Conservation (phyloP, 2,329 filamentous ascomycete species). For the Calycina marina region DNA sequence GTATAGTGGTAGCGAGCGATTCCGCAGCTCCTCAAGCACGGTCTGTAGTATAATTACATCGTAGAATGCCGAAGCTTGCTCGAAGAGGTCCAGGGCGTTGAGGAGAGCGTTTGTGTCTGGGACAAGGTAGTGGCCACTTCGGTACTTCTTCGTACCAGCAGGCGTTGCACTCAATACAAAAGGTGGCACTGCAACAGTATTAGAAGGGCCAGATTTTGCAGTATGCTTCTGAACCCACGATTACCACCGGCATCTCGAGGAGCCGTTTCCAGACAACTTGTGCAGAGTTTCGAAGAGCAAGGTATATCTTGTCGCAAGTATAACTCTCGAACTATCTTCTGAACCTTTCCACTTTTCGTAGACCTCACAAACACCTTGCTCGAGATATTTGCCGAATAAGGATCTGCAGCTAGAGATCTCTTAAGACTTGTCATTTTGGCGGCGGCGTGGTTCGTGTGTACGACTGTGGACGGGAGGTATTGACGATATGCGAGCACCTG, state of each 20-base stretch:
- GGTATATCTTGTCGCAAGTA: slow-evolving; percentile 95
- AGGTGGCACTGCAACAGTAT: slow-evolving; percentile 42
- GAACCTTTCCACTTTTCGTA: slow-evolving; percentile 89
- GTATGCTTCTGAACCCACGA: slow-evolving; percentile 33
- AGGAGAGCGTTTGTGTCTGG: slow-evolving; percentile 94
- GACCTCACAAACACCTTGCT: slow-evolving; percentile 95
- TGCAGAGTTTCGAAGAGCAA: slow-evolving; percentile 84
- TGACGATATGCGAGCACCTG: slow-evolving; percentile 1
- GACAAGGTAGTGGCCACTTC: slow-evolving; percentile 82
- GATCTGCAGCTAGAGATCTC: slow-evolving; percentile 36
- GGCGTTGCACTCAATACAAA: slow-evolving; percentile 85
- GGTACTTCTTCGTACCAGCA: slow-evolving; percentile 67
- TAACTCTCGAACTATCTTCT: slow-evolving; percentile 95
- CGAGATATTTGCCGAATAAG: slow-evolving; percentile 59
- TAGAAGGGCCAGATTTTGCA: neutral
- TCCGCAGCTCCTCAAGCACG: slow-evolving; percentile 89
- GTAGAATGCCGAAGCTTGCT: slow-evolving; percentile 80
- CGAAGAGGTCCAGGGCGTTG: slow-evolving; percentile 93
- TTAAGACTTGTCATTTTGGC: slow-evolving; percentile 50
- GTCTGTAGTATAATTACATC: slow-evolving; percentile 96
- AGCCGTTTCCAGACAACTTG: slow-evolving; percentile 55
- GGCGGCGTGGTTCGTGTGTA: neutral
- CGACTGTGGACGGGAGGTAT: slow-evolving; percentile 2
- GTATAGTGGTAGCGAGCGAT: slow-evolving; percentile 85
- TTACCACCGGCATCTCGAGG: slow-evolving; percentile 68